Evolutionary conservation across 2,329 filamentous ascomycete genomes (phyloP).

Genomic region (Cladophialophora exuberans): DNA sequence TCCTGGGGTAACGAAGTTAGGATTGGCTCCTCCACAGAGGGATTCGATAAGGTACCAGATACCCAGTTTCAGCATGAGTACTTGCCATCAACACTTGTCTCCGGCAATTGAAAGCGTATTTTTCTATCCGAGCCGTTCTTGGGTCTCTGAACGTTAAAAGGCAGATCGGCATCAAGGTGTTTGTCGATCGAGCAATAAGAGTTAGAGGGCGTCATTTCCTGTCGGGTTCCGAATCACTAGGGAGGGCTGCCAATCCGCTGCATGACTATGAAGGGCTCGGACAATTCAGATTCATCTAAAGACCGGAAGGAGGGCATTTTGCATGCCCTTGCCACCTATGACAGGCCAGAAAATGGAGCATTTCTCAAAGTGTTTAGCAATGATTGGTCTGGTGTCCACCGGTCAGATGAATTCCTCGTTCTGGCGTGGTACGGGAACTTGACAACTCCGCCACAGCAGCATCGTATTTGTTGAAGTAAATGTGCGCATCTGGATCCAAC

Average conservation of each 20-base stretch:
- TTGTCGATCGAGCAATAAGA: too few relatives aligned
- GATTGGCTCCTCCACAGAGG: constrained; percentile 1
- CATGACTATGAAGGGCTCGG: too few relatives aligned
- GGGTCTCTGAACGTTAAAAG: too few relatives aligned
- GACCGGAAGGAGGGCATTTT: background rate
- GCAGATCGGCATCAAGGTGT: too few relatives aligned
- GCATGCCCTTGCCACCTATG: background rate
- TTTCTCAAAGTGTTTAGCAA: constrained; percentile 1
- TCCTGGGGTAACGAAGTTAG: background rate
- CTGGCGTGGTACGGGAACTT: background rate
- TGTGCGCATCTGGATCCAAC: background rate
- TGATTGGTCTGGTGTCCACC: constrained; percentile 7
- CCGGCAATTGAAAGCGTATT: too few relatives aligned
- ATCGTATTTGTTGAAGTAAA: background rate
- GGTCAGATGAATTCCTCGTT: background rate
- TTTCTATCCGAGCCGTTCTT: too few relatives aligned
- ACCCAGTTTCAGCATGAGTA: background rate
- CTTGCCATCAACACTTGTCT: too few relatives aligned
- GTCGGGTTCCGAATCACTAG: too few relatives aligned
- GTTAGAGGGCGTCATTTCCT: too few relatives aligned
- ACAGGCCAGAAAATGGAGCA: background rate
- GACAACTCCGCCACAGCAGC: constrained; percentile 8
- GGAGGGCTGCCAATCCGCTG: too few relatives aligned
- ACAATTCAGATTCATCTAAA: background rate
- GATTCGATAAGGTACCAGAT: background rate